phyloP scores from a whole-genome alignment of 805 yeast species.

The Kodamaea hsintzibuensis region DNA sequence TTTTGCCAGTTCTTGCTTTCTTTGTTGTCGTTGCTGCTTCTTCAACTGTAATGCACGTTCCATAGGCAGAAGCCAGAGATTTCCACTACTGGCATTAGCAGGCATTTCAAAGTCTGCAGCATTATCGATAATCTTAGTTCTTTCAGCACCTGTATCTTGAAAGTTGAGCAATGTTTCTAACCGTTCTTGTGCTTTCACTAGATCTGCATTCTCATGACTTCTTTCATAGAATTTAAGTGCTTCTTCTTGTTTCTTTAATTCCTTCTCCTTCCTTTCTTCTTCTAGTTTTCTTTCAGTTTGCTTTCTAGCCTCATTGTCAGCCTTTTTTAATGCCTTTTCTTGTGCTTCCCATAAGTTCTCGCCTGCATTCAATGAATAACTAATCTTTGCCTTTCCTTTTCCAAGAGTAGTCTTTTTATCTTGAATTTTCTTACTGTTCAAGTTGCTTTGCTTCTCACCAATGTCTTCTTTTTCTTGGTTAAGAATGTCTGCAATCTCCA shows the following conservation, averaged over 20 bases:
- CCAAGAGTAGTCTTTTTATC: conserved; percentile 12
- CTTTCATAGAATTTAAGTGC: conserved; percentile 47
- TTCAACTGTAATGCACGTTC: conserved; percentile 88
- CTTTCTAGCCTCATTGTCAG: conserved; percentile 47
- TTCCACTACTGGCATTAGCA: conserved; percentile 38
- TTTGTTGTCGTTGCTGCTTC: conserved; percentile 74
- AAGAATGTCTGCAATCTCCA: conserved; percentile 54
- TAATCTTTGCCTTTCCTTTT: conserved; percentile 44
- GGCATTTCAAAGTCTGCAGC: conserved; percentile 85
- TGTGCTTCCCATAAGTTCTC: conserved; percentile 68
- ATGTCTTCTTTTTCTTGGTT: conserved; percentile 50
- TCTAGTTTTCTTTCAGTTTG: conserved; percentile 23
- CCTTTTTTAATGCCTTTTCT: conserved; percentile 58
- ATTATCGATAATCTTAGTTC: conserved; percentile 90
- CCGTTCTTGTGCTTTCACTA: conserved; percentile 68
- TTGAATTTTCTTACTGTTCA: conserved; percentile 19
- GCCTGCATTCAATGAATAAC: conserved; percentile 56
- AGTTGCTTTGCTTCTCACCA: conserved; percentile 21
- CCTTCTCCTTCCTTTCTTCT: conserved; percentile 25
- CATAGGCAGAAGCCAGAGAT: conserved; percentile 81
- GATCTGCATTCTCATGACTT: conserved; percentile 51
- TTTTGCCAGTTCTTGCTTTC: conserved; percentile 62
- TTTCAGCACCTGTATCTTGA: conserved; percentile 83
- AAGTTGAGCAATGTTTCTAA: conserved; percentile 73
- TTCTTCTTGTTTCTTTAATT: conserved; percentile 40